Evolutionary conservation across 208 protist species (phyloP).

Genomic region (Giardia duodenalis): DNA sequence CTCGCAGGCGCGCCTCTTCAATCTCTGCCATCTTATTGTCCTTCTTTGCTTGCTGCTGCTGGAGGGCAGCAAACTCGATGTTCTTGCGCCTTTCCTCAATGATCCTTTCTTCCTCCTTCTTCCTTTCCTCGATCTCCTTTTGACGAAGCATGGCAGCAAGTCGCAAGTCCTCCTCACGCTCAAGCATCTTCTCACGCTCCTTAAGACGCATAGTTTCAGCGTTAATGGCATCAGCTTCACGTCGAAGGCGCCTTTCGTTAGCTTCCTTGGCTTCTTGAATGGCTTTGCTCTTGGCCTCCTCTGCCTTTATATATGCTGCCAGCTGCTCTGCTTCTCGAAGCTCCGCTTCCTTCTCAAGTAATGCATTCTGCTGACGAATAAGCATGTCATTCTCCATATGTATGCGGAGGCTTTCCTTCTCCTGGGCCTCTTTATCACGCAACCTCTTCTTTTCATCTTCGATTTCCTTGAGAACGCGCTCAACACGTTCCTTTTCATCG

Average conservation of each 20-base stretch:
- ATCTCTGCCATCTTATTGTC: background rate
- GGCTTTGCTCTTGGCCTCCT: background rate
- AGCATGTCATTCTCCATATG: background rate
- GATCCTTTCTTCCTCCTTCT: background rate
- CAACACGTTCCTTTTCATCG: background rate
- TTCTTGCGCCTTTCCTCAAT: background rate
- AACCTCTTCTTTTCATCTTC: background rate
- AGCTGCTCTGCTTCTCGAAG: background rate
- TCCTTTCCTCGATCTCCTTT: background rate
- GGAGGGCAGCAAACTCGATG: background rate
- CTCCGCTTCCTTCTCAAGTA: background rate
- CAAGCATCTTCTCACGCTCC: constrained; percentile 7
- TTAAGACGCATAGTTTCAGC: background rate
- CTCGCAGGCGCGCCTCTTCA: background rate
- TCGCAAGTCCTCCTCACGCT: background rate
- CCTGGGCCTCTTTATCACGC: background rate
- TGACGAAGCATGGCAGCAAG: background rate
- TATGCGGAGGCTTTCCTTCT: background rate
- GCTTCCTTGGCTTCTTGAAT: background rate
- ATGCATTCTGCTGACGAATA: background rate
- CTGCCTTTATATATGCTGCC: background rate
- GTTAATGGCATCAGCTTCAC: background rate
- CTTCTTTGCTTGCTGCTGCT: background rate
- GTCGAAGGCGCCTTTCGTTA: background rate
- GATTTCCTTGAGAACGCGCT: background rate